A percentile compares a stretch with the other conserved stretches of the same genome.
Evolutionary conservation across 768 basidiomycete species (phyloP).

Genomic region (Solioccasus polychromus): DNA sequence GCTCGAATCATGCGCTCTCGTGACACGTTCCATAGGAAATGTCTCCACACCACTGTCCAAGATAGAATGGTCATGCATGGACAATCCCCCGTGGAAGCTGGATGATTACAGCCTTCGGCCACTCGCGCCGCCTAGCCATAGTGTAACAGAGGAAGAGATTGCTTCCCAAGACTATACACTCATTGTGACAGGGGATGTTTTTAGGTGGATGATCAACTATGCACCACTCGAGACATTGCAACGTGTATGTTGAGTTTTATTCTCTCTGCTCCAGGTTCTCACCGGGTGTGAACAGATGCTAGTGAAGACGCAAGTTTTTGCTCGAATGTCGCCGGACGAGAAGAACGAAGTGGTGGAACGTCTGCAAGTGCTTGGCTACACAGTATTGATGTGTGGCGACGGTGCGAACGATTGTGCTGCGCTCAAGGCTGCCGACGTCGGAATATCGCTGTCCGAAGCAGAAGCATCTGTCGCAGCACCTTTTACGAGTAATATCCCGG

Average conservation of each 20-base stretch:
- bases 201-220: constrained; percentile 97
- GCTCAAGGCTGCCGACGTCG: constrained; percentile 97
- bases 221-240: constrained; percentile 93
- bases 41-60: constrained; percentile 51
- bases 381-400: constrained; percentile 97
- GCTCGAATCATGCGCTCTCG: background rate
- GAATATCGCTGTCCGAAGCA: constrained; percentile 93
- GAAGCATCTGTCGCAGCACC: constrained; percentile 98
- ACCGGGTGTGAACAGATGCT: constrained; percentile 70
- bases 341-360: constrained; percentile 98
- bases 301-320: constrained; percentile 93
- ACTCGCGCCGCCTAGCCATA: constrained; percentile 64
- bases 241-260: constrained; percentile 46
- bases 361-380: constrained; percentile 89
- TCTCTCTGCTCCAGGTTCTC: background rate
- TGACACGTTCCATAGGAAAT: constrained; percentile 44
- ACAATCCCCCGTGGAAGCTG: constrained; percentile 79
- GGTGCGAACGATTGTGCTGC: constrained; percentile 99
- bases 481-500: constrained; percentile 90
- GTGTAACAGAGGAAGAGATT: constrained; percentile 67
- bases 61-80: constrained; percentile 90
- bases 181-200: constrained; percentile 91
- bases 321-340: constrained; percentile 99
- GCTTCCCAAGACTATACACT: constrained; percentile 87
- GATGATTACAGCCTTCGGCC: constrained; percentile 90